Evolutionary conservation across 148 eudicot genomes (phyloP), one percentile per base, ranked within the genome.

Genomic region (Fallopia convolvulus): DNA sequence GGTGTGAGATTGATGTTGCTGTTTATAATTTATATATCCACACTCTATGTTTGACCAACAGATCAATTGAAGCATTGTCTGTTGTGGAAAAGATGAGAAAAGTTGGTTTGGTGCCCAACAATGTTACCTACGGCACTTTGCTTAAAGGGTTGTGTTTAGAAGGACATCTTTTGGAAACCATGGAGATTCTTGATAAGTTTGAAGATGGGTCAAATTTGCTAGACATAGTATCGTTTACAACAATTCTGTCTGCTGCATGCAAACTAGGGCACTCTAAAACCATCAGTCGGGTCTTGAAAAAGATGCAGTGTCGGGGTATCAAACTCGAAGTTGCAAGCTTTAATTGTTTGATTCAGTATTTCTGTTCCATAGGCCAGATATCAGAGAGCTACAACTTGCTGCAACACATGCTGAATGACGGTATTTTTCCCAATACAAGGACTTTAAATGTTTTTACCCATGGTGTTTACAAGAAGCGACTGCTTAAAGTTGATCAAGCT

Each of bases 331-430:
- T 80, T 44, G 79, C 81, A 42, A 79, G 87, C 70, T 76, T 48
- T 39, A 90, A 92, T 56, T 88, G 85, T 79, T 83, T 88, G 84
- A 78, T 90, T 70, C 83, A 87, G 75, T 87, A 87, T 79, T 89
- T 75, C 63, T 80, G 88, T 79, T 70, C 58, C 61, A 68, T 70
- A 65, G 83, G 88, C 42, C 78, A 81, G 33, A 42, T 85, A 44
- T 18, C 55, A 23, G 87, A 84, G 76, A 79, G 90, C 75, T 80
- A 84, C 15, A 30, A 81, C 79, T 79, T 85, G 72, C 75, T 87
- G 78, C 70, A 85, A 68, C 74, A 72, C 66, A 85, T 88, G 90
- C 39, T 85, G n/a, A 20, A 9, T 74, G 77, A 65, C 74, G 87
- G 87, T 75, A 88, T 85, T 75, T 74, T 32, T 52, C 90, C 90